Conservation (phyloP, 768 basidiomycete genomes). For the Cystofilobasidium macerans region DNA sequence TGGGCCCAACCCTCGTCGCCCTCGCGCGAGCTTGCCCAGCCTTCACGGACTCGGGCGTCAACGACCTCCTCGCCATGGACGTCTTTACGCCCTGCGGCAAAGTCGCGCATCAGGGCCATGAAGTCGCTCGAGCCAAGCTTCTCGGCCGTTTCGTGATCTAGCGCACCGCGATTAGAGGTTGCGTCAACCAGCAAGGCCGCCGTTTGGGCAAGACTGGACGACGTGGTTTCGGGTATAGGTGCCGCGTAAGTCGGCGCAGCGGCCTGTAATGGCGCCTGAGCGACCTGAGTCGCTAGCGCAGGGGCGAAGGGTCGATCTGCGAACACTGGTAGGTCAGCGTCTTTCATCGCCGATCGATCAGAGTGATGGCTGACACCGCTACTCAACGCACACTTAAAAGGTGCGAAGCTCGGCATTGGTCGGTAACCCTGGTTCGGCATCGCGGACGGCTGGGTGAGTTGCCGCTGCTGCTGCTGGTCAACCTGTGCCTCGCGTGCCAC, state of each 20-base stretch:
- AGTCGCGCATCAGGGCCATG: constrained; percentile 69
- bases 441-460: background rate
- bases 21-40: constrained; percentile 31
- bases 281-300: background rate
- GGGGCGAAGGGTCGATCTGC: background rate
- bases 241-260: background rate
- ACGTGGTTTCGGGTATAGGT: background rate
- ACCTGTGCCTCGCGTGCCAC: background rate
- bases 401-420: background rate
- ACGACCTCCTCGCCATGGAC: constrained; percentile 74
- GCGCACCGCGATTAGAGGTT: constrained; percentile 46
- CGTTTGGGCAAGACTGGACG: constrained; percentile 51
- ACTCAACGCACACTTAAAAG: background rate
- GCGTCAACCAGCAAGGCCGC: constrained; percentile 67
- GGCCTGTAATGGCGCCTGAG: background rate
- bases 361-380: too few species aligned
- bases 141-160: constrained; percentile 50
- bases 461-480: background rate
- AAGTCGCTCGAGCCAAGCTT: constrained; percentile 81
- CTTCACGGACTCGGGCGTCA: constrained; percentile 11
- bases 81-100: constrained; percentile 65
- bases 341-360: background rate
- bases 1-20: constrained; percentile 24
- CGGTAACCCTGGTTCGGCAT: background rate
- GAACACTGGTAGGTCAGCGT: background rate